These are phyloP conservation scores for Glomus cerebriforme DNA, from an alignment of 192 early-diverging fungal genomes.

Conservation along the genomic window DNA sequence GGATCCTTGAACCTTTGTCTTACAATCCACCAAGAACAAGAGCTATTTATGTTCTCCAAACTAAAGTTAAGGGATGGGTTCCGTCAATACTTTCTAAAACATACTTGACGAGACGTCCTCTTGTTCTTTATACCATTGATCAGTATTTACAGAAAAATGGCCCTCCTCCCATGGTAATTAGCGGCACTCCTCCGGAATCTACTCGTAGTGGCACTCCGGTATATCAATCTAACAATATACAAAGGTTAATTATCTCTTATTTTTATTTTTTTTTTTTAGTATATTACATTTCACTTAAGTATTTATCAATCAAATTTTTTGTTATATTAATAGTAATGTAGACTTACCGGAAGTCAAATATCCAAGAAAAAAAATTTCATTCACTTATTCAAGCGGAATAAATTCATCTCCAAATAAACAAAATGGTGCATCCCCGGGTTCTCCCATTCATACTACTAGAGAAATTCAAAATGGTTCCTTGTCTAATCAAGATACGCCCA, in stretches of 20 bases:
- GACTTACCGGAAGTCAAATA: not conserved
- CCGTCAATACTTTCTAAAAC: slow-evolving; percentile 55
- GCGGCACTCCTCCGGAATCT: not conserved
- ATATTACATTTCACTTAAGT: no score
- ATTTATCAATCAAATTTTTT: not conserved
- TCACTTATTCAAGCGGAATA: not conserved
- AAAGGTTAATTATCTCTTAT: not conserved
- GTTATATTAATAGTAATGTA: not conserved
- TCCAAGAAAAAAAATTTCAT: not conserved
- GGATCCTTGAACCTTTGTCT: slow-evolving; percentile 56
- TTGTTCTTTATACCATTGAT: slow-evolving; percentile 54
- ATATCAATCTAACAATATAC: not conserved
- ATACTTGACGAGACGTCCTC: slow-evolving; percentile 48
- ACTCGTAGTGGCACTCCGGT: not conserved
- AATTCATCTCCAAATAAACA: no score
- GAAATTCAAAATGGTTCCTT: not conserved
- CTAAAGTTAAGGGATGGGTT: slow-evolving; percentile 51
- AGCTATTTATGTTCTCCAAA: slow-evolving; percentile 58
- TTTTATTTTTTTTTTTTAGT: no score
- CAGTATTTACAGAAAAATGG: slow-evolving; percentile 56
- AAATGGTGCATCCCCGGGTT: not conserved
- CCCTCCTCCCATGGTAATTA: not conserved
- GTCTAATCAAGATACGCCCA: no score
- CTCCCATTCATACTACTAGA: not conserved
- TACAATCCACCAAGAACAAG: slow-evolving; percentile 52